Evolutionary conservation across 2,329 filamentous ascomycete genomes (phyloP).

Genomic region (Fonsecaea multimorphosa): DNA sequence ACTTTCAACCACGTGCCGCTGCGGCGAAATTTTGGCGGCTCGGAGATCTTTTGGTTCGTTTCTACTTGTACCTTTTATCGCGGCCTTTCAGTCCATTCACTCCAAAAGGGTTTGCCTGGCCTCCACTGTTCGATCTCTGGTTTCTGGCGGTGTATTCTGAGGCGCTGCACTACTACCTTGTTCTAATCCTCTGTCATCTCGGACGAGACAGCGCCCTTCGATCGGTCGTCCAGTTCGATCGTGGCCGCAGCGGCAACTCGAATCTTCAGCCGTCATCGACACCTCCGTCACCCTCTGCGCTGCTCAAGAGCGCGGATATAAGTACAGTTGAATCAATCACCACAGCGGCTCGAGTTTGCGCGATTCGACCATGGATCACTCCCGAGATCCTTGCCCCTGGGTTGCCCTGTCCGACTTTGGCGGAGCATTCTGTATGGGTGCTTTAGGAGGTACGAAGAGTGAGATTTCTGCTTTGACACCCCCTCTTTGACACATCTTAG

Average conservation of each 20-base stretch:
- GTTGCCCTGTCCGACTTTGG: slow-evolving; percentile 97
- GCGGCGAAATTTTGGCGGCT: slow-evolving; percentile 16
- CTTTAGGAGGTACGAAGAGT: slow-evolving; percentile 27
- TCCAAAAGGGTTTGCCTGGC: background rate
- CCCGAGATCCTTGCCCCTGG: slow-evolving; percentile 94
- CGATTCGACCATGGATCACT: slow-evolving; percentile 78
- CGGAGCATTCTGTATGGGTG: slow-evolving; percentile 95
- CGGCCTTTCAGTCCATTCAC: background rate
- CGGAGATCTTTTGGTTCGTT: slow-evolving; percentile 15
- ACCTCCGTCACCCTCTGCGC: background rate
- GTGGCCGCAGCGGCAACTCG: background rate
- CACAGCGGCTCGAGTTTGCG: background rate
- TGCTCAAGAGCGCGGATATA: background rate
- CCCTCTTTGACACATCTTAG: slow-evolving; percentile 67
- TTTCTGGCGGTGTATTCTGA: background rate
- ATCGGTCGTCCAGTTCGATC: background rate
- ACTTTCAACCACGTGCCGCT: background rate
- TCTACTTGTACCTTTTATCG: slow-evolving; percentile 9
- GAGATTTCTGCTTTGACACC: background rate
- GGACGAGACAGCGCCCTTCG: background rate
- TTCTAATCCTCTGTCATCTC: background rate
- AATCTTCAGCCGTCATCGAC: background rate
- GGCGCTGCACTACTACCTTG: background rate
- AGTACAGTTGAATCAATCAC: background rate
- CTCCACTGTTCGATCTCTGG: background rate